Evolutionary conservation across 2,329 filamentous ascomycete genomes (phyloP).

Genomic region (Aspergillus vadensis): DNA sequence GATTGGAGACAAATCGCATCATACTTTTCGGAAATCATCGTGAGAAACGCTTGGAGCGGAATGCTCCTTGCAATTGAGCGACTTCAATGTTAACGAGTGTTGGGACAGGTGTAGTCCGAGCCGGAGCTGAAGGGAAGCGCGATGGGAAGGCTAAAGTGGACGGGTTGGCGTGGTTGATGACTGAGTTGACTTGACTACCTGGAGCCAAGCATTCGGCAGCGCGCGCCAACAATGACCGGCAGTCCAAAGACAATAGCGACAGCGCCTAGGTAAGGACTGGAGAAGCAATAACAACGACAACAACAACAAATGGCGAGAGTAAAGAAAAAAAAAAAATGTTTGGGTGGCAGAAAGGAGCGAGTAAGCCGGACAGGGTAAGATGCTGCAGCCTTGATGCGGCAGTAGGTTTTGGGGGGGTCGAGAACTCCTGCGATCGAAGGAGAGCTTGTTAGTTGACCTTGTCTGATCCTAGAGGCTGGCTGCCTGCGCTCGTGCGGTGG

Average conservation of each 20-base stretch:
- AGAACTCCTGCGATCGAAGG: conserved; percentile 16
- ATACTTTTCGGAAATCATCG: conserved; percentile 49
- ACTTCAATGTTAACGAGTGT: conserved; percentile 35
- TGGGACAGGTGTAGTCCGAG: conserved; percentile 6
- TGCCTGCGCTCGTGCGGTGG: conserved; percentile 28
- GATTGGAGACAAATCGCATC: conserved; percentile 14
- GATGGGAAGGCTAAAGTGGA: conserved; percentile 7
- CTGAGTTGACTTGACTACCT: conserved; percentile 13
- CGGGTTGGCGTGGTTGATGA: conserved; percentile 14
- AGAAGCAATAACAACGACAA: not conserved
- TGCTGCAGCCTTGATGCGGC: conserved; percentile 16
- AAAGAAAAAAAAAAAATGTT: conserved; percentile 3
- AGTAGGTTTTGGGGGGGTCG: conserved; percentile 4
- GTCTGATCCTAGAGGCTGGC: conserved; percentile 20
- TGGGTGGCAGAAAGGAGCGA: conserved; percentile 13
- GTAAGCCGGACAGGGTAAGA: conserved; percentile 13
- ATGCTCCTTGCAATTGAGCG: conserved; percentile 37
- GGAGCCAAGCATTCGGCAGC: conserved; percentile 21
- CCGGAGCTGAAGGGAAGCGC: conserved; percentile 9
- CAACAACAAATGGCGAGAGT: too few species aligned
- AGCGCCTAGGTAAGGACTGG: conserved; percentile 2
- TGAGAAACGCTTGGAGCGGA: conserved; percentile 37
- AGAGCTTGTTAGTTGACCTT: conserved; percentile 15
- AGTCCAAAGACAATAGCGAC: conserved; percentile 1
- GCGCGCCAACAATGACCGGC: conserved; percentile 19